These are phyloP conservation scores for Nicotiana benthamiana DNA, from an alignment of 257 asterid genomes.

Conservation along the genomic window DNA sequence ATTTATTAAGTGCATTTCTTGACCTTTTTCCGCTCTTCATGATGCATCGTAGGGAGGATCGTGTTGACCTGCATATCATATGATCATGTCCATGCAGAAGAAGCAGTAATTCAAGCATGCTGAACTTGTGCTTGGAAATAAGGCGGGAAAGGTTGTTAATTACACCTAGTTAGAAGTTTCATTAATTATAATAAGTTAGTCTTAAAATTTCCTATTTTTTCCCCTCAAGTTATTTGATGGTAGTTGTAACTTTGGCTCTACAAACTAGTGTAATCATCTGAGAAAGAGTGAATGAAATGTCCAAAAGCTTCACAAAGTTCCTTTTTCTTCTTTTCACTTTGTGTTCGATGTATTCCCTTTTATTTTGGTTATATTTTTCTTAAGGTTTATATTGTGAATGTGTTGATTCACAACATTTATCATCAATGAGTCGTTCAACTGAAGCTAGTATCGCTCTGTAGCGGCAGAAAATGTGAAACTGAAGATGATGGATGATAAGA, in stretches of 20 bases:
- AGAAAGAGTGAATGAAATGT: background rate
- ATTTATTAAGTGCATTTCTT: background rate
- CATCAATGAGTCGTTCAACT: no score
- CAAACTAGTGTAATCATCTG: background rate
- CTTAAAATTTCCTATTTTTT: background rate
- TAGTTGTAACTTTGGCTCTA: background rate
- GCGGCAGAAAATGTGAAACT: no score
- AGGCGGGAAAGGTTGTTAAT: background rate
- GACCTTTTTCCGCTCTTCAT: background rate
- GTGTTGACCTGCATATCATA: background rate
- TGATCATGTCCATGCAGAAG: background rate
- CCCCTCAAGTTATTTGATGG: background rate
- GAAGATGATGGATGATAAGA: no score
- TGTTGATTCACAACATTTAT: no score
- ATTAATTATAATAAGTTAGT: background rate
- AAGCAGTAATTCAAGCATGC: background rate
- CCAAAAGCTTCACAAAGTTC: background rate
- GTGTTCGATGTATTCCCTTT: background rate
- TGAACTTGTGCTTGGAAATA: background rate
- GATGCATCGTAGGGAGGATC: slow-evolving; percentile 1
- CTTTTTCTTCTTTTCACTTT: background rate
- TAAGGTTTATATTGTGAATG: background rate
- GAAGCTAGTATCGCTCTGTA: no score
- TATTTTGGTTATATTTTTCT: background rate
- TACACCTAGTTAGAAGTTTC: background rate